Conservation (phyloP, 2,329 filamentous ascomycete genomes). For the Lachnellula suecica region DNA sequence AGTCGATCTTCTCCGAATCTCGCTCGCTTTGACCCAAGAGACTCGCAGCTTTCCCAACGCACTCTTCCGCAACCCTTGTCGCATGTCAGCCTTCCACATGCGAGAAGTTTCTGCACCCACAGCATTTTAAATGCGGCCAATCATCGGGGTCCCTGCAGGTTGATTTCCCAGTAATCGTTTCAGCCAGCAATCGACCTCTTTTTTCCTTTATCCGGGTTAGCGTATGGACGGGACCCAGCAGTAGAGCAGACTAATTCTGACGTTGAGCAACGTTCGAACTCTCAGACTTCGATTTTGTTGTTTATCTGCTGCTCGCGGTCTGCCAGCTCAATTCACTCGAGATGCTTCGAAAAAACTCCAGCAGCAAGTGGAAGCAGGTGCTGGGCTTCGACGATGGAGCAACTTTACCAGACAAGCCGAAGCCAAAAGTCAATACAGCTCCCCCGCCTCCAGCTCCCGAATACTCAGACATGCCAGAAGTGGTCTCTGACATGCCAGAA, state of each 20-base stretch:
- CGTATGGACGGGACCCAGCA: too few species aligned
- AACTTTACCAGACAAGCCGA: neutral
- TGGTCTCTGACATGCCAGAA: constrained; percentile 3
- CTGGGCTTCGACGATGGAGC: constrained; percentile 29
- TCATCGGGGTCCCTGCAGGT: too few species aligned
- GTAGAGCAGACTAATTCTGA: neutral
- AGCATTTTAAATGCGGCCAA: too few species aligned
- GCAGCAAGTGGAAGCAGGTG: constrained; percentile 30
- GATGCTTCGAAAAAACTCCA: constrained; percentile 22
- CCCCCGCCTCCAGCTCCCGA: neutral
- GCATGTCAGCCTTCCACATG: neutral
- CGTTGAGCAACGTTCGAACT: neutral
- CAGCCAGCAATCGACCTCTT: too few species aligned
- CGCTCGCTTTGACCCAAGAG: too few species aligned
- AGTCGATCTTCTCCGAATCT: too few species aligned
- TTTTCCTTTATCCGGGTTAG: too few species aligned
- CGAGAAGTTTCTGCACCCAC: neutral
- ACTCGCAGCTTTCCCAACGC: neutral
- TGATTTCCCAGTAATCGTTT: neutral
- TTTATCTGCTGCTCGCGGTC: neutral
- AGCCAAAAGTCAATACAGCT: neutral
- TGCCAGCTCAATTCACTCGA: neutral
- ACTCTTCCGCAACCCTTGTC: neutral
- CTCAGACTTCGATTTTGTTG: neutral
- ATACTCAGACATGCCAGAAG: constrained; percentile 10